These are phyloP conservation scores for Leccinum boreale DNA, from an alignment of 768 basidiomycete genomes.

Conservation along the genomic window DNA sequence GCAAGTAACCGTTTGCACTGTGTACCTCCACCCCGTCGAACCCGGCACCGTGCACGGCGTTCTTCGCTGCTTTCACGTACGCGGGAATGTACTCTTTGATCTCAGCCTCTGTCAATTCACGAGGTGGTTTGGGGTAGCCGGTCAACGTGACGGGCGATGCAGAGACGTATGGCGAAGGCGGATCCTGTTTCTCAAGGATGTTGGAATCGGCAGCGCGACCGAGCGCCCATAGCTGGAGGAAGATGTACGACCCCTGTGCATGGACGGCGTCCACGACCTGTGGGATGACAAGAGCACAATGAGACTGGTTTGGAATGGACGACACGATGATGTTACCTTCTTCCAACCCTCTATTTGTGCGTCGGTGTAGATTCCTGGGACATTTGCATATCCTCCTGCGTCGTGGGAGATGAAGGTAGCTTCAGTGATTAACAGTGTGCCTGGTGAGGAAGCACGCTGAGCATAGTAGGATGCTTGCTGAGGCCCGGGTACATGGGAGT, in stretches of 20 bases:
- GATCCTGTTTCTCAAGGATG: constrained; percentile 26
- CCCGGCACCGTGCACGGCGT: constrained; percentile 29
- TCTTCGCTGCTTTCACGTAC: constrained; percentile 30
- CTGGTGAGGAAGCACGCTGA: constrained; percentile 45
- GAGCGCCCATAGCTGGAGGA: constrained; percentile 41
- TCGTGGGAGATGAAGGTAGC: not conserved
- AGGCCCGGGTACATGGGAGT: constrained; percentile 34
- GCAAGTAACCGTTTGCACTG: constrained; percentile 39
- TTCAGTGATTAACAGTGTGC: constrained; percentile 26
- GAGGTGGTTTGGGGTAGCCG: constrained; percentile 10
- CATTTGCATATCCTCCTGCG: not conserved
- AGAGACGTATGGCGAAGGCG: constrained; percentile 34
- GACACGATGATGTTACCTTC: constrained; percentile 21
- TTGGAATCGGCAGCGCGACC: constrained; percentile 44
- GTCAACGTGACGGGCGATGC: constrained; percentile 30
- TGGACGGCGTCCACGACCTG: constrained; percentile 59
- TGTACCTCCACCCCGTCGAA: constrained; percentile 48
- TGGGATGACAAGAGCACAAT: not conserved
- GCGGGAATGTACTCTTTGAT: constrained; percentile 25
- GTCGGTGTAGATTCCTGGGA: constrained; percentile 14
- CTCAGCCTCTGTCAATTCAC: constrained; percentile 24
- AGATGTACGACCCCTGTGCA: constrained; percentile 35
- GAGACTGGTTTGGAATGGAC: not conserved
- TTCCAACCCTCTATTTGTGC: constrained; percentile 56
- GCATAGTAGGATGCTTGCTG: constrained; percentile 42